Conservation (phyloP, 2,329 filamentous ascomycete species). For the Beauveria scarabaeidicola region DNA sequence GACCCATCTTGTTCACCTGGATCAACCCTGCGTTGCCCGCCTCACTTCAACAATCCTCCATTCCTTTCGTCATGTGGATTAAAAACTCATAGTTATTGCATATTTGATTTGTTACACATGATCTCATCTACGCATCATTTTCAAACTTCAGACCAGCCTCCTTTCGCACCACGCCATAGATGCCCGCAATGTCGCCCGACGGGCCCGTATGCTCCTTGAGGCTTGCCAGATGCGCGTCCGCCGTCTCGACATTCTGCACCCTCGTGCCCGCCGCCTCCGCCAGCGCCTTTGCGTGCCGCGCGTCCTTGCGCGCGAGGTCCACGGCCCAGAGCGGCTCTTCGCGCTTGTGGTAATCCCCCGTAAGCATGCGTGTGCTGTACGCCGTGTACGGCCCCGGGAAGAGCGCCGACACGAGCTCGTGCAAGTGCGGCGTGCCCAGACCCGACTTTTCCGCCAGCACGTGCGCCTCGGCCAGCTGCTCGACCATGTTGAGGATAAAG, state of each 20-base stretch:
- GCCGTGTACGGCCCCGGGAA: conserved; percentile 68
- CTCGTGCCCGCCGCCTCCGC: conserved; percentile 54
- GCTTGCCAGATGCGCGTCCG: conserved; percentile 57
- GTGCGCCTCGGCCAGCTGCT: conserved; percentile 69
- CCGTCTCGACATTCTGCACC: conserved; percentile 57
- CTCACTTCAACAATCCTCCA: not conserved
- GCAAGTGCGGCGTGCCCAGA: conserved; percentile 60
- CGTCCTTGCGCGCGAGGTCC: conserved; percentile 76
- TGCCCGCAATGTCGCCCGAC: conserved; percentile 69
- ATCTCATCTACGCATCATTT: conserved; percentile 33
- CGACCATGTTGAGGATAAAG: conserved; percentile 75
- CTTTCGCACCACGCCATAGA: conserved; percentile 72
- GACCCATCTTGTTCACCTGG: too few species aligned
- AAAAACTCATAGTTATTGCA: not conserved
- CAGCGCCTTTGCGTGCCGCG: conserved; percentile 61
- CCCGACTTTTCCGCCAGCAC: conserved; percentile 74
- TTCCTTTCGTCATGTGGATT: too few species aligned
- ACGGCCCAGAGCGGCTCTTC: conserved; percentile 77
- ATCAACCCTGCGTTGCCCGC: too few species aligned
- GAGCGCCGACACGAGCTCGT: conserved; percentile 62
- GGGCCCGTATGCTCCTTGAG: conserved; percentile 62
- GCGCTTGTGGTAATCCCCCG: conserved; percentile 67
- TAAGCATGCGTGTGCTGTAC: conserved; percentile 66
- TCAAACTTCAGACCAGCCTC: conserved; percentile 69
- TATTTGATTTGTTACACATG: not conserved